Base-by-base conservation (phyloP, 805 yeast genomes). In the Zygosaccharomyces rouxii region DNA sequence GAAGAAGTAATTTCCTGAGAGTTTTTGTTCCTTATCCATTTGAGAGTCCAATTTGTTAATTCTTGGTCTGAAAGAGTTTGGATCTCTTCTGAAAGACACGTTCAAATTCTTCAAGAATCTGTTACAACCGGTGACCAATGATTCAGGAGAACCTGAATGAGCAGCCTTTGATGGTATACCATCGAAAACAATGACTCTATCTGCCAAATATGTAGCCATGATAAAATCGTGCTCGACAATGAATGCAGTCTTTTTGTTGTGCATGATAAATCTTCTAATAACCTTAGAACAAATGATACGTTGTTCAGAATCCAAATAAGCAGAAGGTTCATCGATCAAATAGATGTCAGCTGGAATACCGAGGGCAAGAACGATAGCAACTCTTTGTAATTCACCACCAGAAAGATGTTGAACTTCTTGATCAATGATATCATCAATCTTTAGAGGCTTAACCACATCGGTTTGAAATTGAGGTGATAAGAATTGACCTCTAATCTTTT, bases 331-430 rank as follows among this genome's bases (percentile, higher is more conserved):
- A 71, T 94, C 99, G 60, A 94, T 94, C 68, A 94, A 79, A 69
- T 94, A 94, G 58, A 94, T 87, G 71, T 94, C 99, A 25, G 99
- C 98, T 16, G 87, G 87, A 44, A 84, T 74, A 80, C 99, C 99
- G 52, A 94, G 77, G 4, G 98, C 83, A 68, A 94, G 78, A 31
- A 89, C 95, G 71, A 94, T 92, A 55, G 99, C 99, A 52, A 94
- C 99, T 78, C 99, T 86, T 76, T 94, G 99, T 76, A 94, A 79
- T 76, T 94, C 99, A 83, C 99, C 99, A 76, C 99, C 99, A 42
- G 97, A 90, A 71, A 94, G 76, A 62, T 89, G 88, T 75, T 89
- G 97, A 46, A 94, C 99, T 73, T 94, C 98, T 71, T 94, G 96
- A 71, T 94, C 99, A 55, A 94, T 85, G 60, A 94, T 87, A 66